Evolutionary conservation across 148 eudicot species (phyloP), one percentile per base, ranked within the genome.

Genomic region (Nepenthes mirabilis): DNA sequence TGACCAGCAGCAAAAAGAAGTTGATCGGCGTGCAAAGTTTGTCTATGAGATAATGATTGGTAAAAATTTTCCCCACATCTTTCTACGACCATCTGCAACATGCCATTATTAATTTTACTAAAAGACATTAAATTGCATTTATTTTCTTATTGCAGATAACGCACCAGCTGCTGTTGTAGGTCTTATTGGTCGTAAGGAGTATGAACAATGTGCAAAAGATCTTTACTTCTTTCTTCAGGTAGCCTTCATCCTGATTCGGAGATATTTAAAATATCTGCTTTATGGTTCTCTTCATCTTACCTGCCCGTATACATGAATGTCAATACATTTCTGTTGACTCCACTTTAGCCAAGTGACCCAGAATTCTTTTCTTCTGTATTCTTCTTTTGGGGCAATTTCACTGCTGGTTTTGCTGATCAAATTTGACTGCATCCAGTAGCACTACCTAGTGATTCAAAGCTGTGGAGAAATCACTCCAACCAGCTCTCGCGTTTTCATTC

Each of bases 161-260:
- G 95, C 99, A 62, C 99, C 96, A 43, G 81, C 95, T 67, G 87
- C 96, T 63, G 74, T 93, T 52, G 89, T 82, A 45, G 75, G 95
- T 72, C 86, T 93, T 69, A 82, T 93, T 67, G 99, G 99, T 61
- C 88, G 77, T 6, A 93, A 86, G 77, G 91, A 89, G 74, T 93
- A 93, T 74, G 96, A 93, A 68, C 86, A 84, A 61, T 88, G 96
- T 81, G 91, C 95, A 6, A 86, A 82, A 68, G 99, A 93, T 82
- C 79, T 93, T 60, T 93, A 88, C 73, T 84, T 74, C 75, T 93
- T 88, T 78, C 82, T 93, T 68, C 99, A 93, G 99, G 99, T 93
- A 72, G 64, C 40, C 34, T 47, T 56, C 50, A 34, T 63, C 34
- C 6, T 52, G 6, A 36, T 1, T 33, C 32, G 49, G 6, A n/a